These are phyloP conservation scores for Cordyceps javanica DNA, from an alignment of 2,329 filamentous ascomycete genomes.

Conservation along the genomic window DNA sequence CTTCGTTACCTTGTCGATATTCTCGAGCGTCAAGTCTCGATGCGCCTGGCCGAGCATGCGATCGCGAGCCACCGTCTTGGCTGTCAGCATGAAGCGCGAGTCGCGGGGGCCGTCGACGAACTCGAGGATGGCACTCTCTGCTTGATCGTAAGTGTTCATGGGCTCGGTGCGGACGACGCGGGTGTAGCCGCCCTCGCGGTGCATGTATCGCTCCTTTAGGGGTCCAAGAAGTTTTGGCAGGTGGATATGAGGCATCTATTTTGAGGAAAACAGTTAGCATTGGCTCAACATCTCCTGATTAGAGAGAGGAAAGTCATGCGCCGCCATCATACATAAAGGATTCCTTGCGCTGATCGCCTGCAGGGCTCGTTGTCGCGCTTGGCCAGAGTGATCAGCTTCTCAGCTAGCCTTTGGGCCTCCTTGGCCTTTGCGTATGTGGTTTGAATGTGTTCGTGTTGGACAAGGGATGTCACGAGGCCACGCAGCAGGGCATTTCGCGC, in stretches of 20 bases:
- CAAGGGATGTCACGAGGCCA: slow-evolving; percentile 91
- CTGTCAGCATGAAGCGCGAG: slow-evolving; percentile 91
- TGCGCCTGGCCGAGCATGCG: slow-evolving; percentile 48
- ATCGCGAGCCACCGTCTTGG: slow-evolving; percentile 69
- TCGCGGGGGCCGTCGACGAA: slow-evolving; percentile 92
- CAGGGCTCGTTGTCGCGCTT: slow-evolving; percentile 89
- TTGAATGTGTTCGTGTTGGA: slow-evolving; percentile 86
- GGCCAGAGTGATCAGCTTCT: slow-evolving; percentile 88
- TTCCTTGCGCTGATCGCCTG: slow-evolving; percentile 65
- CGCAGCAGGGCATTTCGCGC: slow-evolving; percentile 90
- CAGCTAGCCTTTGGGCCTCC: slow-evolving; percentile 87
- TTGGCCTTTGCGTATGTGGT: slow-evolving; percentile 97
- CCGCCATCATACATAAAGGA: slow-evolving; percentile 68
- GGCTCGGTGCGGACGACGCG: slow-evolving; percentile 90
- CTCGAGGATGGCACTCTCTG: slow-evolving; percentile 83
- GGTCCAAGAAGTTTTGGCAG: slow-evolving; percentile 85
- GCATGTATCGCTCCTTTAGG: slow-evolving; percentile 70
- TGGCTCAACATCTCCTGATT: neutral
- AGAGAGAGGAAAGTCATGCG: neutral
- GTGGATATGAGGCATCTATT: slow-evolving; percentile 55
- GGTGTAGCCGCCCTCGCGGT: slow-evolving; percentile 86
- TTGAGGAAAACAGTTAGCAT: neutral
- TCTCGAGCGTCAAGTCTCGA: slow-evolving; percentile 67
- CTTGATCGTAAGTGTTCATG: slow-evolving; percentile 76
- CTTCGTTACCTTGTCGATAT: slow-evolving; percentile 81